phyloP scores from a whole-genome alignment of 768 basidiomycete genomes.

The Tulasnella sp. region DNA sequence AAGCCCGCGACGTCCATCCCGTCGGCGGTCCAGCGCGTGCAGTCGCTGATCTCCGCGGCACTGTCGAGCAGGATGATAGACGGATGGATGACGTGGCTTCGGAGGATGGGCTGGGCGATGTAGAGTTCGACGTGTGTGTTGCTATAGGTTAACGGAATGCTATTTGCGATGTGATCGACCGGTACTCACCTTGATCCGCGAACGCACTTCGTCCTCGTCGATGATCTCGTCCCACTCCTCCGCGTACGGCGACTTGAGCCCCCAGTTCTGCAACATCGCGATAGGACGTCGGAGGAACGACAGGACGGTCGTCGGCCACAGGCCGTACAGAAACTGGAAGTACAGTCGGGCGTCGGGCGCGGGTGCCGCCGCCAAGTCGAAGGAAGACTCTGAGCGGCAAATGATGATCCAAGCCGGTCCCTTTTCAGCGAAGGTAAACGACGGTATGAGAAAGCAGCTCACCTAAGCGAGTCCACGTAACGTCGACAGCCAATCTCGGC shows the following conservation, averaged over 20 bases:
- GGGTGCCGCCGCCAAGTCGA: conserved; percentile 41
- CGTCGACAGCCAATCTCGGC: conserved; percentile 27
- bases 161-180: too few relatives aligned
- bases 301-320: conserved; percentile 82
- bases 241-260: conserved; percentile 47
- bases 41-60: conserved; percentile 46
- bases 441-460: background rate
- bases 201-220: conserved; percentile 56
- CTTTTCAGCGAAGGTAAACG: too few relatives aligned
- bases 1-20: conserved; percentile 46
- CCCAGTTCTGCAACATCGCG: conserved; percentile 44
- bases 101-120: conserved; percentile 44
- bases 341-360: conserved; percentile 49
- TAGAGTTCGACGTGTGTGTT: background rate
- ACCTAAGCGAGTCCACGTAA: conserved; percentile 54
- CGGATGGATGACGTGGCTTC: conserved; percentile 63
- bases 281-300: conserved; percentile 63
- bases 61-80: conserved; percentile 57
- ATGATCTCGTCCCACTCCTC: conserved; percentile 60
- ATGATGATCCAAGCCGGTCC: too few relatives aligned
- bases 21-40: conserved; percentile 48
- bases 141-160: too few relatives aligned
- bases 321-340: conserved; percentile 75
- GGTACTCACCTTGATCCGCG: conserved; percentile 63
- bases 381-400: conserved; percentile 38